Base-by-base conservation (phyloP, 805 yeast species). In the Myxozyma neotropica region DNA sequence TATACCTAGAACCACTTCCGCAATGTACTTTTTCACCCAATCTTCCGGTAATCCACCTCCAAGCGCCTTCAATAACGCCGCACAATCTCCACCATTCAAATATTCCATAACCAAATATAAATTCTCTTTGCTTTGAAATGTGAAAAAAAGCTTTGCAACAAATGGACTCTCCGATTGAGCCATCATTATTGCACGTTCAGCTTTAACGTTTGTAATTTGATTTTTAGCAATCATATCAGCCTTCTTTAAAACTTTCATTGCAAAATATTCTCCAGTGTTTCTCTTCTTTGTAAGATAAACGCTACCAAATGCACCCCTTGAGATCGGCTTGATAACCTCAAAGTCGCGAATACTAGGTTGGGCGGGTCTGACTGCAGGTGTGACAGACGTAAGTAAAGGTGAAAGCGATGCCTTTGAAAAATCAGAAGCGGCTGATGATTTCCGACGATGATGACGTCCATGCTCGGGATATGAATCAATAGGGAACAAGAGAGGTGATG, bases 161-260 rank as follows among this genome's bases (percentile, higher is more conserved):
- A 87, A 90, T 0, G 96, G 95, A 39, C 93, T 87, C 63, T 91
- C 93, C 1, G 96, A 83, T 70, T 94, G 98, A 1, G 95, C 86
- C 95, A 94, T 94, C 91, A 94, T 86, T n/a, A 93, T 93, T 0
- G 97, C 97, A 46, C 99, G 77, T 72, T 95, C 99, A 0, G 96
- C 88, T 68, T 88, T 88, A 33, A 95, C 96, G 71, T 94, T 94
- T 21, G 92, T 85, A 4, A 93, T 93, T 76, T 94, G 99, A 77
- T 95, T 95, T 75, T 93, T 94, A 1, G 96, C 93, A 61, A 94
- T 86, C 98, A 94, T 94, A 73, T 94, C 98, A 2, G 95, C 82
- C 73, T 94, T 94, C 68, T 86, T 89, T 63, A 94, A 76, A 13
- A 90, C 94, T 72, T 94, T 94, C 63, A 94, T 91, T 0, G 99